phyloP scores from a whole-genome alignment of 352 stramenopile genomes.

The Phytophthora kernoviae region DNA sequence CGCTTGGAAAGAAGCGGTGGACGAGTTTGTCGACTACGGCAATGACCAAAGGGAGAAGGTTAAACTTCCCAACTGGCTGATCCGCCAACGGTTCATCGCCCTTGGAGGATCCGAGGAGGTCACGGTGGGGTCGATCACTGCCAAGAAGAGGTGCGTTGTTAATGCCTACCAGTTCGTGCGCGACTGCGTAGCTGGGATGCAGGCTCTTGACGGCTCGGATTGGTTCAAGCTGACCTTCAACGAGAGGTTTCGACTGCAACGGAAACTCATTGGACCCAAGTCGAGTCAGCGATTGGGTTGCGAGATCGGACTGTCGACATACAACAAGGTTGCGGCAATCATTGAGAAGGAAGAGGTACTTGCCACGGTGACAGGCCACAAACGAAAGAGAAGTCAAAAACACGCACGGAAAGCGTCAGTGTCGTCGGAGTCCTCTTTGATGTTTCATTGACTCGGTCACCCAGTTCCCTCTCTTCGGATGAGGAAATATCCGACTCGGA shows the following conservation, averaged over 20 bases:
- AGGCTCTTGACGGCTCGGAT: constrained; percentile 32
- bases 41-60: constrained; percentile 38
- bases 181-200: constrained; percentile 28
- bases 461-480: constrained; percentile 16
- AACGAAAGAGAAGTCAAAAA: constrained; percentile 34
- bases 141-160: constrained; percentile 43
- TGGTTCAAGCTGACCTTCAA: constrained; percentile 41
- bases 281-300: constrained; percentile 39
- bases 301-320: constrained; percentile 35
- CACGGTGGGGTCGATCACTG: constrained; percentile 39
- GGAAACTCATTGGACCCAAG: constrained; percentile 39
- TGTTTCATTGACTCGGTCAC: constrained; percentile 11
- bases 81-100: constrained; percentile 41
- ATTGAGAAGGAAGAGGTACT: constrained; percentile 43
- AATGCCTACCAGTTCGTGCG: constrained; percentile 44
- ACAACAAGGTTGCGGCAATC: constrained; percentile 28
- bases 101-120: constrained; percentile 33
- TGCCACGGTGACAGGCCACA: constrained; percentile 25
- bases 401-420: constrained; percentile 24
- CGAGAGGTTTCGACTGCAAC: constrained; percentile 32
- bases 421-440: constrained; percentile 30
- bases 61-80: constrained; percentile 49
- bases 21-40: constrained; percentile 38
- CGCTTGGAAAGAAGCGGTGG: constrained; percentile 39
- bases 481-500: constrained; percentile 34